Evolutionary conservation across 176 grass and related monocot species (phyloP), one percentile per base, ranked within the genome.

Genomic region (Rhipidocladum racemiflorum): DNA sequence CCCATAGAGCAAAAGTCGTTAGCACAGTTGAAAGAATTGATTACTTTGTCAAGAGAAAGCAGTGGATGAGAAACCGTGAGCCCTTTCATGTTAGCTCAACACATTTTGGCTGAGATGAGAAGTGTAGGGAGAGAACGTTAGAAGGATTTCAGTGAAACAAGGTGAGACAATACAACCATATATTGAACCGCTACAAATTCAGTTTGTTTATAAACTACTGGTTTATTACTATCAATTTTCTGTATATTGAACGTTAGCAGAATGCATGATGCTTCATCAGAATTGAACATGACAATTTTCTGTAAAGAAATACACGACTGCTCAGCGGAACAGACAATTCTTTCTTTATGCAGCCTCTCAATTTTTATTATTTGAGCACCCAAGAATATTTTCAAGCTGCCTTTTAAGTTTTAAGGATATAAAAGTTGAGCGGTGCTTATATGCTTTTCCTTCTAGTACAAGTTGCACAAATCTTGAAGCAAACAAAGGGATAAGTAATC

Each of bases 1-100:
- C 34, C 82, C 23, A 50, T 93, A 36, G 87, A 83, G 76, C 77
- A 95, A 28, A 95, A 75, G 24, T 64, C 88, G 27, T 67, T 81
- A 8, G 42, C 23, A 3, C 77, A 77, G 44, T 85, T 93, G 30
- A 98, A 91, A 77, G 87, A 88, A 71, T 36, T 95, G 71, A 68
- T 98, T 40, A 11, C 68, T 39, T 75, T 78, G 10, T 73, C 77
- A 30, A 79, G 80, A 83, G 32, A 82, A 61, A 53, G 32, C 38
- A 72, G 39, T 51, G 12, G 32, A 72, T 65, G 24, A 62, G 24
- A 62, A 1, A 4, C 27, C 0, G 43, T 63, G 20, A 70, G n/a
- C 13, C 61, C 40, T 28, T 62, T 35, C 35, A 34, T 40, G 18
- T 54, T 54, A 36, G 46, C 16, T 71, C 34, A 35, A 18, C 71